These are phyloP conservation scores for Recurvomyces mirabilis DNA, from an alignment of 495 filamentous ascomycete genomes.

Conservation along the genomic window DNA sequence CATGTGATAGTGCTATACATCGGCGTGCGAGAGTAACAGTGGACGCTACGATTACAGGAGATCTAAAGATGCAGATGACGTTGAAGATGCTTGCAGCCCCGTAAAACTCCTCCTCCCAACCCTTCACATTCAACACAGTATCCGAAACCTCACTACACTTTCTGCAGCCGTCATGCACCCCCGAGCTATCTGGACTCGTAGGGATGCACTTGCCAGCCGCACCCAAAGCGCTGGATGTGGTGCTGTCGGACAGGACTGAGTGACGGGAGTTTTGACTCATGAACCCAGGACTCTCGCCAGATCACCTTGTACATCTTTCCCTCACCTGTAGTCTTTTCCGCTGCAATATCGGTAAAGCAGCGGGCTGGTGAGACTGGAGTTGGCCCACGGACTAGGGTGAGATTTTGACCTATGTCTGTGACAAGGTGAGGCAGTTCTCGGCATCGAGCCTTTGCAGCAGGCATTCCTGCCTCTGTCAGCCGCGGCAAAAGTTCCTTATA, in stretches of 20 bases:
- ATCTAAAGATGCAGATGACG: too few relatives aligned
- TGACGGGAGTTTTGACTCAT: background rate
- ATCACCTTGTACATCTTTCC: background rate
- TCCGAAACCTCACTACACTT: too few relatives aligned
- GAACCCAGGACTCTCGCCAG: background rate
- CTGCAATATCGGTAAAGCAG: background rate
- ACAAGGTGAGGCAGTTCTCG: background rate
- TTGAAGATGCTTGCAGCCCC: too few relatives aligned
- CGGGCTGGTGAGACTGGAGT: background rate
- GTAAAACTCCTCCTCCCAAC: too few relatives aligned
- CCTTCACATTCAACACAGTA: too few relatives aligned
- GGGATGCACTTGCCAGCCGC: background rate
- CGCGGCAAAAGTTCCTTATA: too few relatives aligned
- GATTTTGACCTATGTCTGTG: background rate
- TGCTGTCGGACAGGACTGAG: background rate
- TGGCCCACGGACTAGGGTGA: background rate
- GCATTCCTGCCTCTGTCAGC: too few relatives aligned
- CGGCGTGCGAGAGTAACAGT: too few relatives aligned
- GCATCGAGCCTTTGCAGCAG: background rate
- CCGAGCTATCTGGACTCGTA: too few relatives aligned
- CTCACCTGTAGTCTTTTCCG: background rate
- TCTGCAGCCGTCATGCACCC: too few relatives aligned
- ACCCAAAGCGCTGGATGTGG: background rate
- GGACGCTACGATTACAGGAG: too few relatives aligned
- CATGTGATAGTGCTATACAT: too few relatives aligned